Evolutionary conservation across 768 basidiomycete genomes (phyloP).

Genomic region (Hypholoma fasciculare): DNA sequence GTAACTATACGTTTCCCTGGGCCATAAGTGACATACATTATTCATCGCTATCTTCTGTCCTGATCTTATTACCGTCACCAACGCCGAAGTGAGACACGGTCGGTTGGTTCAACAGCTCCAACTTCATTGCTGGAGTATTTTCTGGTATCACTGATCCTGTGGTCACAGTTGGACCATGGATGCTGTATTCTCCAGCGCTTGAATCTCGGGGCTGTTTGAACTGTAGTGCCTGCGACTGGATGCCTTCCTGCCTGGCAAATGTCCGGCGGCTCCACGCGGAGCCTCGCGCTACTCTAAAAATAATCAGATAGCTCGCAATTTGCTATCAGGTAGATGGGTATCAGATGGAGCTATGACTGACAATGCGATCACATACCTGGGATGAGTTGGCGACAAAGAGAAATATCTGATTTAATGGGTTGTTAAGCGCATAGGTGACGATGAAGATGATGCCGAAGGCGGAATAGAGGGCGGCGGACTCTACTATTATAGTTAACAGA

Average conservation of each 20-base stretch:
- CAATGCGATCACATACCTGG: slow-evolving; percentile 23
- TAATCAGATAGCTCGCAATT: slow-evolving; percentile 6
- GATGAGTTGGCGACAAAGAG: slow-evolving; percentile 32
- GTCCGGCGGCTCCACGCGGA: slow-evolving; percentile 5
- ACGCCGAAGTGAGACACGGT: neutral
- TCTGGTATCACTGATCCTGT: neutral
- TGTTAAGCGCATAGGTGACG: slow-evolving; percentile 34
- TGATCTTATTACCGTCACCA: no score
- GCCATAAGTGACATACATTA: no score
- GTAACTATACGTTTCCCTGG: no score
- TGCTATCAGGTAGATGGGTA: neutral
- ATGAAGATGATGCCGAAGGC: slow-evolving; percentile 36
- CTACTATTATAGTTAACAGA: slow-evolving; percentile 34
- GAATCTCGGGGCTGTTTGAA: neutral
- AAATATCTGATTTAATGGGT: slow-evolving; percentile 38
- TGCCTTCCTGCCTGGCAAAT: slow-evolving; percentile 1
- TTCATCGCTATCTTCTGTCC: no score
- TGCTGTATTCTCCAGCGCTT: neutral
- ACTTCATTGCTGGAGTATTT: neutral
- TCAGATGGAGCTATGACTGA: neutral
- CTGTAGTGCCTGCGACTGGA: neutral
- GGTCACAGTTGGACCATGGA: neutral
- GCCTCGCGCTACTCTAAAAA: slow-evolving; percentile 5
- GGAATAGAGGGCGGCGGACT: slow-evolving; percentile 42
- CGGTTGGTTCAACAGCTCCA: neutral